A percentile compares a stretch with the other conserved stretches of the same genome.
Conservation (phyloP, 495 filamentous ascomycete species). For the Penicillium herquei region DNA sequence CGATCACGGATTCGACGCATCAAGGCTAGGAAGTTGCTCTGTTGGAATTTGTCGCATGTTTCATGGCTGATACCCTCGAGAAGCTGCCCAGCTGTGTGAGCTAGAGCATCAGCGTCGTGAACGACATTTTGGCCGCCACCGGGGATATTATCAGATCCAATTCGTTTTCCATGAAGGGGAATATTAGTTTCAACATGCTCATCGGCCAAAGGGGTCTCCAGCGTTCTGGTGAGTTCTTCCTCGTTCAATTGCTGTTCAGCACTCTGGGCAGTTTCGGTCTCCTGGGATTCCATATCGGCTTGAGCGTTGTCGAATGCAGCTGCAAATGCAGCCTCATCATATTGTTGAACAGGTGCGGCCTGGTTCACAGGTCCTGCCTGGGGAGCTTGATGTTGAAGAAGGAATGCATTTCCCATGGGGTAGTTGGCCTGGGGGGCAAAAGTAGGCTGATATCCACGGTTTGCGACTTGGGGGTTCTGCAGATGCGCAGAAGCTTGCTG, state of each 20-base stretch:
- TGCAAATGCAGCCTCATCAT: constrained; percentile 65
- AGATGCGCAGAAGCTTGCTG: constrained; percentile 19
- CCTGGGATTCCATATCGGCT: constrained; percentile 37
- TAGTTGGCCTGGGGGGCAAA: constrained; percentile 32
- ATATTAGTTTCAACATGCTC: no score
- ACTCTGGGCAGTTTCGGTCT: constrained; percentile 10
- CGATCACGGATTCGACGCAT: constrained; percentile 65
- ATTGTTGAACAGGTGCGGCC: constrained; percentile 28
- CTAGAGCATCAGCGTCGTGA: constrained; percentile 64
- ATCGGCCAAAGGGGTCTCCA: no score
- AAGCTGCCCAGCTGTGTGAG: constrained; percentile 67
- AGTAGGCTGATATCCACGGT: constrained; percentile 31
- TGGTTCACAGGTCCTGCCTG: constrained; percentile 24
- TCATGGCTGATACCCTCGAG: constrained; percentile 69
- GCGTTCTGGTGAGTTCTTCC: background rate
- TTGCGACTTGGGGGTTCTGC: constrained; percentile 22
- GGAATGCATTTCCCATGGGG: constrained; percentile 16
- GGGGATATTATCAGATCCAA: constrained; percentile 53
- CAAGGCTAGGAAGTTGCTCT: constrained; percentile 73
- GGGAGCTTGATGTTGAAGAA: constrained; percentile 24
- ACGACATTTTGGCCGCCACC: constrained; percentile 13
- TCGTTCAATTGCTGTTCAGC: constrained; percentile 11
- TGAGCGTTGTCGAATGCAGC: constrained; percentile 56
- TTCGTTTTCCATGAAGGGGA: constrained; percentile 11
- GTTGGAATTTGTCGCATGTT: constrained; percentile 67